Evolutionary conservation across 2,329 filamentous ascomycete genomes (phyloP), one percentile per base, ranked within the genome.

Genomic region (Botrytis deweyae): DNA sequence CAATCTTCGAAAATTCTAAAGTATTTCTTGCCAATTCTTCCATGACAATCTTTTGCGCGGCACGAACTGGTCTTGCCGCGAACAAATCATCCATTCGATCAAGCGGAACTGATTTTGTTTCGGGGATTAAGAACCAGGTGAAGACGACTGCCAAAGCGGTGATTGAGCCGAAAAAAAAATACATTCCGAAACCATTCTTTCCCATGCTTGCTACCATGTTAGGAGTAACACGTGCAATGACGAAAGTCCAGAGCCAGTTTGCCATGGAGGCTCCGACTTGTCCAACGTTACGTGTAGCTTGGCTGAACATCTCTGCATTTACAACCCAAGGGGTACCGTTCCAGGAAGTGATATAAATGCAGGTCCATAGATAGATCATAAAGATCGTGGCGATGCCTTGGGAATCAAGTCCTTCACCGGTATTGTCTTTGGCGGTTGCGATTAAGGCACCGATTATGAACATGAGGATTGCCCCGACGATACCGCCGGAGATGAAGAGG

Each of bases 31-130:
- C 61, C 29, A 80, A 69, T 58, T 80, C 79, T 29, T 55, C 63
- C 78, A 78, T 78, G 6, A 80, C 74, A 64, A 78, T 75, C 29
- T 38, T 65, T 66, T 80, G 78, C 12, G 79, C 79, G 33, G 76
- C 64, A 12, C 73, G 73, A 16, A 78, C 76, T n/a, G 65, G 73
- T 10, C 77, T 69, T 6, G 68, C 71, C 70, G 84, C 83, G 78
- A 92, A 92, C 2, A 92, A 83, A 10, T 85, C 83, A 78, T 92
- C 90, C 85, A 92, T 90, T 46, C 84, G 85, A 81, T 92, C 90
- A 5, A 92, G 84, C 1, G 89, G 89, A 25, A 92, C 84, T 52
- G 86, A 85, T 83, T 91, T 91, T 9, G 90, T 92, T 83, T 92
- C 90, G 1, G 90, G 90, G 0, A 92, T 78, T 59, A 89, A 84